Conservation (phyloP, 306 rosid genomes). For the Lablab purpureus region DNA sequence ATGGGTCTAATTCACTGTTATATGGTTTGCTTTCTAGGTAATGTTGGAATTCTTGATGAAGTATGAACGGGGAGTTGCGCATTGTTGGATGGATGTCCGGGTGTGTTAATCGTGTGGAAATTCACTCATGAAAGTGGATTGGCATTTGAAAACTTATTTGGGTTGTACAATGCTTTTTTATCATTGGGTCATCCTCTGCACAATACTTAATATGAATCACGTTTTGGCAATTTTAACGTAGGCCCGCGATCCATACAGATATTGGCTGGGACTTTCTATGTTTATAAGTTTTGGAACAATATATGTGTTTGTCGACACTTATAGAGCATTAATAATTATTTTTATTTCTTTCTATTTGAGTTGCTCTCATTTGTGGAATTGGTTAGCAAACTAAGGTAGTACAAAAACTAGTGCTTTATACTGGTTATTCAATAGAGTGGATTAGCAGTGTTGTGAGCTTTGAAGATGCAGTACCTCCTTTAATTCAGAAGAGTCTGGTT, state of each 20-base stretch:
- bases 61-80: neutral
- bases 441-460: neutral
- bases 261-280: neutral
- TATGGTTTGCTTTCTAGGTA: slow-evolving; percentile 34
- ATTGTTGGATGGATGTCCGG: slow-evolving; percentile 30
- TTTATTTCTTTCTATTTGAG: neutral
- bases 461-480: neutral
- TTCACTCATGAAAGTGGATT: neutral
- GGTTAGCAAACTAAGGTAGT: neutral
- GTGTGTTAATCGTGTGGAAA: slow-evolving; percentile 19
- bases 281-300: neutral
- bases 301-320: neutral
- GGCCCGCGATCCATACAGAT: neutral
- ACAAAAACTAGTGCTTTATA: neutral
- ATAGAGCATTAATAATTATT: neutral
- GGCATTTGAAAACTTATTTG: slow-evolving; percentile 15
- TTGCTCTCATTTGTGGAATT: neutral
- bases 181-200: slow-evolving; percentile 13
- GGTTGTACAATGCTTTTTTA: neutral
- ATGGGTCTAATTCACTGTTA: slow-evolving; percentile 11
- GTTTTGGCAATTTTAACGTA: slow-evolving; percentile 9
- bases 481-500: neutral
- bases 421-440: neutral
- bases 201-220: neutral
- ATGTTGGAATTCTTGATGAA: slow-evolving; percentile 34